phyloP scores from a whole-genome alignment of 2,329 filamentous ascomycete genomes.

The Colletotrichum eleusines region DNA sequence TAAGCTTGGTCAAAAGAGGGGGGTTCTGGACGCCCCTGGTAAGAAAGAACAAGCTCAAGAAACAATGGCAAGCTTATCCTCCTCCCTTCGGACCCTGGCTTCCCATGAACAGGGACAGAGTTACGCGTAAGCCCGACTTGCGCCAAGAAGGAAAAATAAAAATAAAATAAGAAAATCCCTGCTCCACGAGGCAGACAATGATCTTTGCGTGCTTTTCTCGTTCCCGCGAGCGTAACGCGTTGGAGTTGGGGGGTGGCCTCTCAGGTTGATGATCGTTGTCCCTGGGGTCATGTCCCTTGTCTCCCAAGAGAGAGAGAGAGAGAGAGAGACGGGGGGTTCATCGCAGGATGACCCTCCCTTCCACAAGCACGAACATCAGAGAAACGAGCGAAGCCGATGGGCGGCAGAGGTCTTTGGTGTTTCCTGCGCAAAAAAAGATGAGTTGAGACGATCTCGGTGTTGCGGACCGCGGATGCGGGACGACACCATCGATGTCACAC shows the following conservation, averaged over 20 bases:
- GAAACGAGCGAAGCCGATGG: neutral
- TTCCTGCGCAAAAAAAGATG: too few relatives aligned
- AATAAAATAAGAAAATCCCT: too few relatives aligned
- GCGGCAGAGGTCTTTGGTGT: neutral
- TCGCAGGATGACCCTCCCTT: neutral
- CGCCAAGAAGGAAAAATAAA: slow-evolving; percentile 20
- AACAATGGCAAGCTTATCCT: neutral
- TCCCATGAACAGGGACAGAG: slow-evolving; percentile 13
- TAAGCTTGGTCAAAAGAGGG: neutral
- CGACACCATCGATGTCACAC: neutral
- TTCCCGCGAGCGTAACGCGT: neutral
- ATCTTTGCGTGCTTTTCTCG: neutral
- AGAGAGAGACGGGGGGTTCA: neutral
- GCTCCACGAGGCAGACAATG: slow-evolving; percentile 30
- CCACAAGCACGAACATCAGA: slow-evolving; percentile 1
- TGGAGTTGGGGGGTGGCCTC: slow-evolving; percentile 17
- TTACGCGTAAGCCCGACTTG: slow-evolving; percentile 23
- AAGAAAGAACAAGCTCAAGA: too few relatives aligned
- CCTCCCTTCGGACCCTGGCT: slow-evolving; percentile 7
- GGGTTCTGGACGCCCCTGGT: neutral
- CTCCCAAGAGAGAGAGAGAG: neutral
- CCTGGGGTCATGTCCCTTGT: slow-evolving; percentile 2
- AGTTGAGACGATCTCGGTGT: neutral
- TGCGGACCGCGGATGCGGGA: neutral
- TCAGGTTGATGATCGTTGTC: slow-evolving; percentile 30